These are phyloP conservation scores for Agaricus blazei DNA, from an alignment of 768 basidiomycete species.

Conservation along the genomic window DNA sequence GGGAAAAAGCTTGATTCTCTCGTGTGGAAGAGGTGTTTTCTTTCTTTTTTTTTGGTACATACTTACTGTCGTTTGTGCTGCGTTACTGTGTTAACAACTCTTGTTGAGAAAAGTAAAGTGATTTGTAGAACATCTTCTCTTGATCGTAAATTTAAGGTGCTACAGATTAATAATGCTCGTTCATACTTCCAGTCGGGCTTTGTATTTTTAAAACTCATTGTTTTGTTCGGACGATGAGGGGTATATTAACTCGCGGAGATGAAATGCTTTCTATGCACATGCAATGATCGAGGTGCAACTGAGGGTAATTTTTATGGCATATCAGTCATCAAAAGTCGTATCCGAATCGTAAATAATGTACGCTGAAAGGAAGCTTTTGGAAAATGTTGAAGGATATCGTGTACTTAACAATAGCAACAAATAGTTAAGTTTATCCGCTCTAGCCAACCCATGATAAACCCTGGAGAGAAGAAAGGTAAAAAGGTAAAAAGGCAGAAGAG, in stretches of 20 bases:
- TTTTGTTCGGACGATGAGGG: background rate
- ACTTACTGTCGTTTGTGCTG: background rate
- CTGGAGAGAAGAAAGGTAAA: background rate
- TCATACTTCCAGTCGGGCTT: constrained; percentile 4
- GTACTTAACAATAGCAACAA: constrained; percentile 10
- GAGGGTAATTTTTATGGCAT: background rate
- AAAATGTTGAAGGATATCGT: background rate
- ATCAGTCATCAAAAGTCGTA: constrained; percentile 9
- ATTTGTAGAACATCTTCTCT: constrained; percentile 7
- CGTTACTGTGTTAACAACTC: background rate
- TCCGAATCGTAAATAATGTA: constrained; percentile 9
- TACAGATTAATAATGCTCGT: background rate
- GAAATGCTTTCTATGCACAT: background rate
- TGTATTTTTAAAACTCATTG: background rate
- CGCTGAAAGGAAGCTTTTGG: background rate
- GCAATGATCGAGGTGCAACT: background rate
- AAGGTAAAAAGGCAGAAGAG: background rate
- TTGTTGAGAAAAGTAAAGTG: background rate
- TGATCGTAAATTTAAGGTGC: background rate
- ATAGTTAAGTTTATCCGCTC: constrained; percentile 11
- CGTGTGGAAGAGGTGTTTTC: background rate
- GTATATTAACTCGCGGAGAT: background rate
- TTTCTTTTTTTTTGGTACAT: background rate
- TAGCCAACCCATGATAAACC: constrained; percentile 9
- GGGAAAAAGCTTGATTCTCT: background rate